These are phyloP conservation scores for Kwoniella pini DNA, from an alignment of 768 basidiomycete genomes.

Conservation along the genomic window DNA sequence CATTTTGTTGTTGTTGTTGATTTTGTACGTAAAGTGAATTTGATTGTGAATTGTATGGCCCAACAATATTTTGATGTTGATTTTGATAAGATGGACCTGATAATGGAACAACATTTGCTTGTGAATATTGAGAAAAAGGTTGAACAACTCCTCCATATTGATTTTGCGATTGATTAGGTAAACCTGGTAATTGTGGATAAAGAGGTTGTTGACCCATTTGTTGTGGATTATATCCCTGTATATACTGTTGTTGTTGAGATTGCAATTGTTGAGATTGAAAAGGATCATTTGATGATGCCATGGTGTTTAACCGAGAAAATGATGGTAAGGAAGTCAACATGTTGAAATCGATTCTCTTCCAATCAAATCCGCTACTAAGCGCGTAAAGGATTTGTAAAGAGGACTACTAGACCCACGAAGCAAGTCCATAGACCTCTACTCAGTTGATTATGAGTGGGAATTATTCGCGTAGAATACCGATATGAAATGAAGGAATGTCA, in stretches of 20 bases:
- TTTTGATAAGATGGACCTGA: background rate
- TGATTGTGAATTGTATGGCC: constrained; percentile 3
- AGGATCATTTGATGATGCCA: constrained; percentile 9
- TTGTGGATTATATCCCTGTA: constrained; percentile 1
- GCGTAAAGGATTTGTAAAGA: too few relatives aligned
- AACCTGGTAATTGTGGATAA: constrained; percentile 12
- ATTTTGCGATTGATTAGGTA: background rate
- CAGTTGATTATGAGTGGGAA: too few relatives aligned
- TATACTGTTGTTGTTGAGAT: constrained; percentile 10
- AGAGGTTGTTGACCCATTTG: constrained; percentile 3
- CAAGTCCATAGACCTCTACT: too few relatives aligned
- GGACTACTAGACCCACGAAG: too few relatives aligned
- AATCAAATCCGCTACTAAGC: too few relatives aligned
- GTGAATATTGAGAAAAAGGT: background rate
- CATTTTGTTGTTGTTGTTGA: constrained; percentile 11
- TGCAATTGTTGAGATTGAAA: constrained; percentile 1
- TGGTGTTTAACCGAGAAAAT: constrained; percentile 15
- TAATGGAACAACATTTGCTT: background rate
- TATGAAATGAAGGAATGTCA: too few relatives aligned
- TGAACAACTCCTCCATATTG: background rate
- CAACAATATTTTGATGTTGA: background rate
- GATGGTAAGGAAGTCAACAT: constrained; percentile 27
- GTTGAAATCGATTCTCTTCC: background rate
- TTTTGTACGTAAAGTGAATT: background rate
- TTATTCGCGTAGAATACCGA: too few relatives aligned